Base-by-base conservation (phyloP, 805 yeast species). In the Scheffersomyces spartinae region DNA sequence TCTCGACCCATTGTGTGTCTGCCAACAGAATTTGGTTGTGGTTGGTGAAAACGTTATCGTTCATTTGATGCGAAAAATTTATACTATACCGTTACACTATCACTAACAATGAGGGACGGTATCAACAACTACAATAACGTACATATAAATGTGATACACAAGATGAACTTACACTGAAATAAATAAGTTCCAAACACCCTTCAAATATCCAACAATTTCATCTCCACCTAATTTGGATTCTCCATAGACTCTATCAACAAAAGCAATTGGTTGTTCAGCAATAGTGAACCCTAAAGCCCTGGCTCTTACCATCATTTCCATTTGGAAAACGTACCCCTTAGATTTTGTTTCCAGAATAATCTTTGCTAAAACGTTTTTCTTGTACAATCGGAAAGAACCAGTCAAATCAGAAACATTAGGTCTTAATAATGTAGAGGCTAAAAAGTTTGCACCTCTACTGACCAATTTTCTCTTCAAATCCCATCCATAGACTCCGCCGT, bases 281-380 rank as follows among this genome's bases (percentile, higher is more conserved):
- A 78, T 75, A 10, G 70, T 61, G 54, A 66, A 74, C n/a, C 76
- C 77, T 47, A 74, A 54, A n/a, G 75, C 61, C 45, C 81, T 66
- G 20, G 88, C 88, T 38, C 88, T 69, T 13, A 78, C 88, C 71
- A 78, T 75, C 85, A 78, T 77, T 54, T 78, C 88, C 88, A 78
- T 78, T 56, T 78, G 88, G 70, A 78, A 78, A 21, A 79, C 88
- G 41, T 79, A 78, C 26, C 88, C 88, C 55, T 79, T 78, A 18
- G 81, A 71, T 44, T 68, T 64, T 24, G 86, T 77, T 31, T 64
- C 78, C 25, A 59, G 68, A 35, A 78, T 79, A 35, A 79, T 67
- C 43, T 72, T 68, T 34, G 71, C 68, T 47, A 78, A 62, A 3
- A 67, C 85, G 4, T 64, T 70, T 49, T 76, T 78, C 49, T 75